A percentile compares a stretch with the other conserved stretches of the same genome.
Evolutionary conservation across 805 yeast species (phyloP).

Genomic region (Lachancea fermentati): DNA sequence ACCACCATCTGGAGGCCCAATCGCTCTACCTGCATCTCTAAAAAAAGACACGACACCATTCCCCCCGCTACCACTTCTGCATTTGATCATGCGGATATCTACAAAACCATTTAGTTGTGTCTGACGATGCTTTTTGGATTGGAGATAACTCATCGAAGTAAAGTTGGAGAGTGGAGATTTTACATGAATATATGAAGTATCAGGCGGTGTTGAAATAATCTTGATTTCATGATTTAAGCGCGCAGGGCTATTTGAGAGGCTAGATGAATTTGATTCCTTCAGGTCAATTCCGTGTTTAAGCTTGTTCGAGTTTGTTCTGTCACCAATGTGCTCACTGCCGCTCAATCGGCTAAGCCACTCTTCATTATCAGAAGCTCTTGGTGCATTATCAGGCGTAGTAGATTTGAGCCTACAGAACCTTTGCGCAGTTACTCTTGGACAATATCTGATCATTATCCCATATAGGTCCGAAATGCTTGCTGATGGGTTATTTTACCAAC

Average conservation of each 20-base stretch:
- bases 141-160: conserved; percentile 27
- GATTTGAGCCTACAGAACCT: no score
- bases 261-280: not conserved
- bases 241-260: not conserved
- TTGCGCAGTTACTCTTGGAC: no score
- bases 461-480: no score
- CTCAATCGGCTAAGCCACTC: conserved; percentile 34
- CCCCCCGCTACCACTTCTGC: conserved; percentile 83
- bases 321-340: not conserved
- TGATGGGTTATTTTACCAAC: no score
- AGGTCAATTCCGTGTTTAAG: not conserved
- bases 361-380: conserved; percentile 39
- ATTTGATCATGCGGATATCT: conserved; percentile 63
- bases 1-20: conserved; percentile 98
- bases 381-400: conserved; percentile 40
- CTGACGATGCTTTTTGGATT: conserved; percentile 40
- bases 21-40: conserved; percentile 75
- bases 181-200: conserved; percentile 17
- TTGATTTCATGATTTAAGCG: not conserved
- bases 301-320: not conserved
- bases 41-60: conserved; percentile 81
- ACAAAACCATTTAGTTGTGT: conserved; percentile 38
- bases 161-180: conserved; percentile 23
- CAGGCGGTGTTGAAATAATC: conserved; percentile 20
- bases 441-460: no score